phyloP scores from a whole-genome alignment of 331 rosid species.

The Phaseolus coccineus region DNA sequence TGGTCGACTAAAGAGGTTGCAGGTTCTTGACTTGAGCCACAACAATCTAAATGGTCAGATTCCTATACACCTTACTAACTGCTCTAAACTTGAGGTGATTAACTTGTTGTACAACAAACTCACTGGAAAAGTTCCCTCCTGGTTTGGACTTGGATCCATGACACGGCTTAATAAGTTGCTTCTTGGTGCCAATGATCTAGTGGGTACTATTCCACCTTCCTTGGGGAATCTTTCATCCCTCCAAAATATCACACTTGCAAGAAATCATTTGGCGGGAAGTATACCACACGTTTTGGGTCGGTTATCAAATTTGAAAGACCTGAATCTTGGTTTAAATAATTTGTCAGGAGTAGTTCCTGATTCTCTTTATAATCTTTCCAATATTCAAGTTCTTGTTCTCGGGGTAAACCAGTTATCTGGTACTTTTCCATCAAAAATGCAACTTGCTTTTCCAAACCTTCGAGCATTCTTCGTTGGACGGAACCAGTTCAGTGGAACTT shows the following conservation, averaged over 20 bases:
- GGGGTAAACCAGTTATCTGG: slow-evolving; percentile 29
- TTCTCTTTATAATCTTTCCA: slow-evolving; percentile 55
- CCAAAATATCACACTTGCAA: background rate
- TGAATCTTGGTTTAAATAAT: background rate
- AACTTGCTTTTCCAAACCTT: slow-evolving; percentile 50
- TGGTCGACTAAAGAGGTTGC: slow-evolving; percentile 45
- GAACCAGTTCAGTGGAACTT: slow-evolving; percentile 38
- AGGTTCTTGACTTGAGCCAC: background rate
- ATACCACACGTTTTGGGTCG: slow-evolving; percentile 47
- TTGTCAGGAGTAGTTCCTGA: slow-evolving; percentile 46
- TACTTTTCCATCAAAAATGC: slow-evolving; percentile 46
- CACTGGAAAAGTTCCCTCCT: slow-evolving; percentile 31
- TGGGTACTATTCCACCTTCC: slow-evolving; percentile 52
- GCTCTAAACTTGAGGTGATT: slow-evolving; percentile 32
- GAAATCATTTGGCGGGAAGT: slow-evolving; percentile 43
- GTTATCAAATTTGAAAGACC: slow-evolving; percentile 3
- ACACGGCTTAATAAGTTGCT: background rate
- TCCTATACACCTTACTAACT: slow-evolving; percentile 31
- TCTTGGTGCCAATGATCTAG: slow-evolving; percentile 15
- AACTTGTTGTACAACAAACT: background rate
- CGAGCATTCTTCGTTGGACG: fast-evolving
- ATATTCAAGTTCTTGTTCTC: background rate
- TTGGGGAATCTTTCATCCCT: slow-evolving; percentile 55
- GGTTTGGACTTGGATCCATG: slow-evolving; percentile 47
- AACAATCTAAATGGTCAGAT: slow-evolving; percentile 46